Conservation (phyloP, 1,284 basidiomycete species). For the Heterobasidion irregulare region DNA sequence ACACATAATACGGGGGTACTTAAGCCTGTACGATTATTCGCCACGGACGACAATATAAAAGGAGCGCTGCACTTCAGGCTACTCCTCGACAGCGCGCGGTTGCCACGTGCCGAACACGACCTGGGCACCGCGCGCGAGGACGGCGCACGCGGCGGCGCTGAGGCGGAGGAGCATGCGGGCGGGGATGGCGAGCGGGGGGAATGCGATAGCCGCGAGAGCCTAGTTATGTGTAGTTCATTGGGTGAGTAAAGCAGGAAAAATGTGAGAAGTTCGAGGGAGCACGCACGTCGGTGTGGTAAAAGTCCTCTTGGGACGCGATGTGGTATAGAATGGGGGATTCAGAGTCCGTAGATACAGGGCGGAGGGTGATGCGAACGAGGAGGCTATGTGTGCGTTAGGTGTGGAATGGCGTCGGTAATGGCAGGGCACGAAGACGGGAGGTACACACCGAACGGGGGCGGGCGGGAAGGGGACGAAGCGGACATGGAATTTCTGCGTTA, state of each 20-base stretch:
- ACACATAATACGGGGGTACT: too few species aligned
- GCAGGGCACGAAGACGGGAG: not conserved
- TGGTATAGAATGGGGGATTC: conserved; percentile 31
- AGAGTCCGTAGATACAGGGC: not conserved
- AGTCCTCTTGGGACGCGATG: conserved; percentile 51
- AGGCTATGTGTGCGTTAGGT: conserved; percentile 16
- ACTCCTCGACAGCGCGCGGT: not conserved
- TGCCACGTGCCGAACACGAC: conserved; percentile 3
- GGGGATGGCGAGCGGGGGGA: conserved; percentile 41
- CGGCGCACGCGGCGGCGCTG: conserved; percentile 20
- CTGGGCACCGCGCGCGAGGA: conserved; percentile 2
- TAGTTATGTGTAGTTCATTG: conserved; percentile 16
- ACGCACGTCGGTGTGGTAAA: conserved; percentile 50
- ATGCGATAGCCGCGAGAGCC: conserved; percentile 40
- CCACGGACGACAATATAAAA: too few species aligned
- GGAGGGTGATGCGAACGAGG: conserved; percentile 37
- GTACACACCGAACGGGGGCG: conserved; percentile 37
- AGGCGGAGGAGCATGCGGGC: conserved; percentile 28
- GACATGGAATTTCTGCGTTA: conserved; percentile 44
- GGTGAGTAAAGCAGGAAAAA: not conserved
- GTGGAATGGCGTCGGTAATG: not conserved
- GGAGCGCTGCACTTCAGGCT: too few species aligned
- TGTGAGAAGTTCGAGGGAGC: not conserved
- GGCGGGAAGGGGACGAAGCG: conserved; percentile 38
- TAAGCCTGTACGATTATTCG: too few species aligned